A percentile compares a stretch with the other conserved stretches of the same genome.
These are phyloP conservation scores for Chenopodium album DNA, from an alignment of 148 eudicot genomes.

Conservation along the genomic window DNA sequence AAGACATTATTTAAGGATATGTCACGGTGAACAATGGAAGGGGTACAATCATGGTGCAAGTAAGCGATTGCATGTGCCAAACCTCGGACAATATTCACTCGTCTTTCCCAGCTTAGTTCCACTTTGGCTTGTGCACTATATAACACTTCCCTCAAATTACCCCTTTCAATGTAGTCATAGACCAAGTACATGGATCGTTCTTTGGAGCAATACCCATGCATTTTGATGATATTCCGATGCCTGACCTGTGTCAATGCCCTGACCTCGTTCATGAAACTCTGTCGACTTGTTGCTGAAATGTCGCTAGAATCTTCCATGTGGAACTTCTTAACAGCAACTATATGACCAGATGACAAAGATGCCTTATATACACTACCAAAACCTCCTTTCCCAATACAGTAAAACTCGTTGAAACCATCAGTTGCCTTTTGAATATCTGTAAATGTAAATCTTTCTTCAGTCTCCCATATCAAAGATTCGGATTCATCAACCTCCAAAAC, in stretches of 20 bases:
- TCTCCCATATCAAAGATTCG: conserved; percentile 63
- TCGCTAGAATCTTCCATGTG: conserved; percentile 49
- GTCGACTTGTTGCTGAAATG: conserved; percentile 36
- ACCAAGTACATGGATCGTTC: conserved; percentile 55
- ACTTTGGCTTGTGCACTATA: conserved; percentile 33
- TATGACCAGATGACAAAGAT: conserved; percentile 40
- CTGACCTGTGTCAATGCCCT: conserved; percentile 59
- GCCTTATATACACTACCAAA: conserved; percentile 75
- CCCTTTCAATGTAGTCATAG: conserved; percentile 71
- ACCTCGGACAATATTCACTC: conserved; percentile 58
- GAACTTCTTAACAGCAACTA: conserved; percentile 74
- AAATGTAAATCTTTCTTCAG: conserved; percentile 57
- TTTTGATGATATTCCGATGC: conserved; percentile 76
- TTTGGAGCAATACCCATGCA: conserved; percentile 60
- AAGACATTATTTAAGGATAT: conserved; percentile 57
- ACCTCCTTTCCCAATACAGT: conserved; percentile 80
- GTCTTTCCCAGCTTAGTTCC: conserved; percentile 54
- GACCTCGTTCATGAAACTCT: conserved; percentile 73
- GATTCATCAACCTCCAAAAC: conserved; percentile 16
- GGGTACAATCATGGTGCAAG: conserved; percentile 70
- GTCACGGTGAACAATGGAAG: conserved; percentile 65
- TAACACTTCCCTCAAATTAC: conserved; percentile 61
- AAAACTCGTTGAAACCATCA: conserved; percentile 50
- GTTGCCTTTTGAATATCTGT: conserved; percentile 62
- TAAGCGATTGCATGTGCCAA: conserved; percentile 83